phyloP scores from a whole-genome alignment of 352 stramenopile species.

The Phytophthora litchii region DNA sequence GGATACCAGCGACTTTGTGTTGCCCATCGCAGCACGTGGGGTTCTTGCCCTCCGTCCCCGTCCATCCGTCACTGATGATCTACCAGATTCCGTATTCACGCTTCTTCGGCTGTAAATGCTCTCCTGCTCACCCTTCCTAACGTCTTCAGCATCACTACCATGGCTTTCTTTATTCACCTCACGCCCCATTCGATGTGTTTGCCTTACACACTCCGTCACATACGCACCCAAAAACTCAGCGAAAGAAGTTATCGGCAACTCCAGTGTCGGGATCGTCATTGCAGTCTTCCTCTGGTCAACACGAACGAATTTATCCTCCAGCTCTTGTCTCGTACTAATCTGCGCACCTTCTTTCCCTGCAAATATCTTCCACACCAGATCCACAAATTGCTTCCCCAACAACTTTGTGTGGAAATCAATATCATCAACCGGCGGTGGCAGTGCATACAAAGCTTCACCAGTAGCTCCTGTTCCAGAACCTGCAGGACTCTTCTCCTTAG shows the following conservation, averaged over 20 bases:
- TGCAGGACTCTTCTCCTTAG: neutral
- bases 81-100: neutral
- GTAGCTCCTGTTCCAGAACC: neutral
- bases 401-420: slow-evolving; percentile 66
- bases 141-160: neutral
- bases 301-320: slow-evolving; percentile 45
- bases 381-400: slow-evolving; percentile 66
- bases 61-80: neutral
- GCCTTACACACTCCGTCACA: slow-evolving; percentile 48
- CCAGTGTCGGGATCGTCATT: slow-evolving; percentile 31
- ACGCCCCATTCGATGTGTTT: slow-evolving; percentile 13
- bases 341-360: slow-evolving; percentile 36
- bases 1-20: slow-evolving; percentile 7
- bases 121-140: slow-evolving; percentile 4
- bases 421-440: slow-evolving; percentile 47
- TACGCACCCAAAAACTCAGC: slow-evolving; percentile 65
- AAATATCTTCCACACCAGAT: slow-evolving; percentile 61
- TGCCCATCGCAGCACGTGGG: slow-evolving; percentile 14
- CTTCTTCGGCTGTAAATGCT: slow-evolving; percentile 8
- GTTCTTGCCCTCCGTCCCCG: slow-evolving; percentile 2
- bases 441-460: slow-evolving; percentile 18
- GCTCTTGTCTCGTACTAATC: slow-evolving; percentile 31
- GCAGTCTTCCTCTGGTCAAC: slow-evolving; percentile 58
- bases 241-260: slow-evolving; percentile 57
- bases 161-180: neutral